phyloP scores from a whole-genome alignment of 306 rosid species.

The Dalbergia cultrata region DNA sequence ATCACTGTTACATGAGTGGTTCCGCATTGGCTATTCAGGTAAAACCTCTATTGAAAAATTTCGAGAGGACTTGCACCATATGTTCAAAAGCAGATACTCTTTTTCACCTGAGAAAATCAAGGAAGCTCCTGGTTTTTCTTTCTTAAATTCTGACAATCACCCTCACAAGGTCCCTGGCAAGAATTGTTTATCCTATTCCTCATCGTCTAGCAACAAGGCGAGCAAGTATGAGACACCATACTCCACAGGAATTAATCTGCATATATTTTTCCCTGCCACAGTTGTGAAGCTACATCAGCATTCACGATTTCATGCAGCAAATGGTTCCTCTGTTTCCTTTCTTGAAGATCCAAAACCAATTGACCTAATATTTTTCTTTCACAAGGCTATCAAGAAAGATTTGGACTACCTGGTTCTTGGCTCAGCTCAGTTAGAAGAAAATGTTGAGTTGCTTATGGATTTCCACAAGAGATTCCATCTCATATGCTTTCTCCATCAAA shows the following conservation, averaged over 20 bases:
- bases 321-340: slow-evolving; percentile 51
- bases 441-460: slow-evolving; percentile 62
- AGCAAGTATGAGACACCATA: slow-evolving; percentile 64
- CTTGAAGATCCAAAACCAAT: slow-evolving; percentile 75
- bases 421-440: slow-evolving; percentile 76
- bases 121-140: slow-evolving; percentile 59
- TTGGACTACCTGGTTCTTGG: slow-evolving; percentile 83
- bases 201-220: slow-evolving; percentile 54
- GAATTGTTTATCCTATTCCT: slow-evolving; percentile 52
- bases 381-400: slow-evolving; percentile 94
- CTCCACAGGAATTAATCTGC: slow-evolving; percentile 73
- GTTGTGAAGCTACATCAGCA: slow-evolving; percentile 55
- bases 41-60: slow-evolving; percentile 75
- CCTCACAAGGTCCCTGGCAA: slow-evolving; percentile 50
- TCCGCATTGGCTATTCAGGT: slow-evolving; percentile 82
- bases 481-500: slow-evolving; percentile 72
- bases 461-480: slow-evolving; percentile 72
- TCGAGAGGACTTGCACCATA: slow-evolving; percentile 67
- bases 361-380: slow-evolving; percentile 83
- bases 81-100: slow-evolving; percentile 72
- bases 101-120: slow-evolving; percentile 57
- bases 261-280: slow-evolving; percentile 70
- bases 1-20: slow-evolving; percentile 82
- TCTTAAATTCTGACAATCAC: slow-evolving; percentile 51
- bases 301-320: slow-evolving; percentile 52